Evolutionary conservation across 208 protist species (phyloP), one percentile per base, ranked within the genome.

Genomic region (Trypanosoma theileri): DNA sequence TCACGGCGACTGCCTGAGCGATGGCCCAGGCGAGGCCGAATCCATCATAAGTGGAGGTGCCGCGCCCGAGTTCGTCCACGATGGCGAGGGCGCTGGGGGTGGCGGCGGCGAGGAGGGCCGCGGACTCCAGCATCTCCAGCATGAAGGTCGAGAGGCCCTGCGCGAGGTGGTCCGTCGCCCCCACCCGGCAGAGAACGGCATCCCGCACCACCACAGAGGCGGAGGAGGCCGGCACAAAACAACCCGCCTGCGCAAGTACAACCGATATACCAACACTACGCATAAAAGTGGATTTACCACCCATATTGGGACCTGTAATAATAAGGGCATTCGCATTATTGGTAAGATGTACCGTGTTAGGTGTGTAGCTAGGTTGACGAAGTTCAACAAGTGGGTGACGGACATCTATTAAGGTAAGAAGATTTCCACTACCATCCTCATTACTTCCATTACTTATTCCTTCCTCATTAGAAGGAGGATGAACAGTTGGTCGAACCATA

Each of bases 21-120:
- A 99, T 99, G 11, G 98, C 96, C 96, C 96, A 99, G 1, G 99
- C 99, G 0, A 99, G 80, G 6, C 98, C 99, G 76, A 99, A 99
- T 17, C 99, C 98, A 79, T 99, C 99, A 85, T 99, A 99, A 0
- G 98, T 99, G 1, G 97, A 99, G 13, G 99, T 99, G 24, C 98
- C 98, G 10, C 98, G 82, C 0, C 99, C 99, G 2, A 99, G 92
- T 83, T 99, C 99, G 81, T 99, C 99, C 17, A 99, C 94, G 63
- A 99, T 99, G 26, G 99, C 90, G 1, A 99, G 84, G 3, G 97
- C 99, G 28, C 98, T 73, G 19, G 66, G 22, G 7, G 98, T 99
- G 3, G 98, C 98, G 8, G 76, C 89, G 44, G 71, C 87, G 42
- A 98, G 67, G 56, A 99, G 99, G 7, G 97, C 81, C 1, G 97